A percentile compares a stretch with the other conserved stretches of the same genome.
phyloP scores from a whole-genome alignment of 2,329 filamentous ascomycete species.

The Aspergillus jensenii region DNA sequence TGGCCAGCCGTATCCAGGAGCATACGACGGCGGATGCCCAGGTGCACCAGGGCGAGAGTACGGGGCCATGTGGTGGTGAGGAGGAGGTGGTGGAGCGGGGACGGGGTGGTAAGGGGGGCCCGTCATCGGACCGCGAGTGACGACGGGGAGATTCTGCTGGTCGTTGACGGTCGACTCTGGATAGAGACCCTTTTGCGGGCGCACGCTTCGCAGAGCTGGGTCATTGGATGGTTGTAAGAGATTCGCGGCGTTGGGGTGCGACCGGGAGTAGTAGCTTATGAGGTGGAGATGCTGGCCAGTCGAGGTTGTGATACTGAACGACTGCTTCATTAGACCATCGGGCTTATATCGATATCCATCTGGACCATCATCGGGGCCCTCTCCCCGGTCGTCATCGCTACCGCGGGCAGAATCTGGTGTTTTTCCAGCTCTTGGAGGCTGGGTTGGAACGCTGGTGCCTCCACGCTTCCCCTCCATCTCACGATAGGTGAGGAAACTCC shows the following conservation, averaged over 20 bases:
- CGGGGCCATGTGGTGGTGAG: slow-evolving; percentile 53
- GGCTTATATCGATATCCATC: slow-evolving; percentile 94
- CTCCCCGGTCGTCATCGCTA: slow-evolving; percentile 78
- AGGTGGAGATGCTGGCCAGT: slow-evolving; percentile 89
- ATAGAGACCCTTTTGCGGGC: slow-evolving; percentile 92
- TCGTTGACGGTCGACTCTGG: slow-evolving; percentile 93
- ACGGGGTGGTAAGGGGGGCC: slow-evolving; percentile 54
- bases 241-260: slow-evolving; percentile 68
- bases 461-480: slow-evolving; percentile 99
- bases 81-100: slow-evolving; percentile 18
- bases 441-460: slow-evolving; percentile 64
- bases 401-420: slow-evolving; percentile 79
- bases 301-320: slow-evolving; percentile 96
- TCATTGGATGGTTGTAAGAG: slow-evolving; percentile 82
- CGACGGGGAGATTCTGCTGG: slow-evolving; percentile 72
- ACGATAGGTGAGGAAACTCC: slow-evolving; percentile 94
- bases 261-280: slow-evolving; percentile 93
- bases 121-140: slow-evolving; percentile 71
- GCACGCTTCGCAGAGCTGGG: slow-evolving; percentile 73
- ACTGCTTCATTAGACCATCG: slow-evolving; percentile 98
- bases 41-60: slow-evolving; percentile 48
- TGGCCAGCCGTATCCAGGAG: slow-evolving; percentile 45
- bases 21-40: slow-evolving; percentile 39
- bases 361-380: slow-evolving; percentile 67
- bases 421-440: slow-evolving; percentile 61